phyloP scores from a whole-genome alignment of 306 rosid genomes.

The Dryas alaskensis region DNA sequence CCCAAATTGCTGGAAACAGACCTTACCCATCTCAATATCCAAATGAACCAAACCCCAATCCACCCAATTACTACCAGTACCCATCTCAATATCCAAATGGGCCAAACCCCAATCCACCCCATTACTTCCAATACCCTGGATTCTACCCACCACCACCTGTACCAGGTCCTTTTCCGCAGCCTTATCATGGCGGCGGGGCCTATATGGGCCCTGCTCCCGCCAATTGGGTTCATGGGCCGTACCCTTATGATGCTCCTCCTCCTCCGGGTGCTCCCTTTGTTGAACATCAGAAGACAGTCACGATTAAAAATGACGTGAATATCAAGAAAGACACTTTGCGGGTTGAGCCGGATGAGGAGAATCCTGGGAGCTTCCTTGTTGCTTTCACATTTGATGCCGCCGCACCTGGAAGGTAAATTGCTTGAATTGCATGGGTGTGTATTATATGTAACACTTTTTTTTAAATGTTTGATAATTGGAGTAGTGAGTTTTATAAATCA shows the following conservation, averaged over 20 bases:
- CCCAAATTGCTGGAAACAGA: too few species aligned
- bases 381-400: conserved; percentile 52
- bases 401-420: conserved; percentile 37
- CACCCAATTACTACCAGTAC: conserved; percentile 15
- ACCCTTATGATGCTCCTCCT: conserved; percentile 25
- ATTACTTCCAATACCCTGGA: conserved; percentile 23
- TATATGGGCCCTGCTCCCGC: background rate
- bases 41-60: conserved; percentile 22
- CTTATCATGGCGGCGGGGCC: conserved; percentile 17
- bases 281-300: conserved; percentile 40
- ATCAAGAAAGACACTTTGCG: conserved; percentile 41
- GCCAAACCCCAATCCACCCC: conserved; percentile 26
- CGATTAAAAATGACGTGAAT: conserved; percentile 44
- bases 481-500: background rate
- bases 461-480: background rate
- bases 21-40: conserved; percentile 27
- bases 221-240: conserved; percentile 20
- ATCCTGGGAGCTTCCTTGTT: conserved; percentile 36
- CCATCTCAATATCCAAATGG: conserved; percentile 22
- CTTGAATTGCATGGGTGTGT: background rate
- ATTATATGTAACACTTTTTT: background rate
- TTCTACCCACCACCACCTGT: conserved; percentile 26
- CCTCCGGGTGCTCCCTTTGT: conserved; percentile 15
- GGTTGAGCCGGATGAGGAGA: conserved; percentile 43
- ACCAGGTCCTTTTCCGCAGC: conserved; percentile 21